A percentile compares a stretch with the other conserved stretches of the same genome.
phyloP scores from a whole-genome alignment of 495 filamentous ascomycete genomes.

The Cercophora samala region DNA sequence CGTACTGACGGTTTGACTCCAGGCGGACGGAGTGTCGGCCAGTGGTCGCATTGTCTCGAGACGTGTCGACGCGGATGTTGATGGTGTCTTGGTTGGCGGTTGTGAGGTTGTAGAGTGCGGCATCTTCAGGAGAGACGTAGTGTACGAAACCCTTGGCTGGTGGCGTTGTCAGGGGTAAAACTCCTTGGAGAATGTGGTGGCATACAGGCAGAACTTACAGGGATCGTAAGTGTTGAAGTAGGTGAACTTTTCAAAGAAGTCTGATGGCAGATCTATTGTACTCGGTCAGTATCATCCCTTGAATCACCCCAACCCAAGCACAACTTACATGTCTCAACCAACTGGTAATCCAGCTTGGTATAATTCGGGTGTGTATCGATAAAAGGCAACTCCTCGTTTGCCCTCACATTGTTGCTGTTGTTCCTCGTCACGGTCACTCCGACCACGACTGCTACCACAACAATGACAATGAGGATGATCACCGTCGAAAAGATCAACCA shows the following conservation, averaged over 20 bases:
- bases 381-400: neutral
- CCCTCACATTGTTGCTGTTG: conserved; percentile 27
- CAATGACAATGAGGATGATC: conserved; percentile 37
- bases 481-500: conserved; percentile 30
- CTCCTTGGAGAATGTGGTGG: too few relatives aligned
- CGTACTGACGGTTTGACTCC: conserved; percentile 51
- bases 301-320: neutral
- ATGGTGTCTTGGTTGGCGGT: conserved; percentile 37
- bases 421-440: conserved; percentile 48
- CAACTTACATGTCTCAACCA: conserved; percentile 39
- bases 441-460: conserved; percentile 48
- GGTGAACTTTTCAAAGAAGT: conserved; percentile 58
- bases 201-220: neutral
- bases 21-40: conserved; percentile 58
- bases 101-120: conserved; percentile 35
- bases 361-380: conserved; percentile 38
- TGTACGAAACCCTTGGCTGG: conserved; percentile 44
- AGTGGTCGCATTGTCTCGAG: conserved; percentile 32
- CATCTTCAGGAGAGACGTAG: conserved; percentile 35
- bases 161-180: too few relatives aligned
- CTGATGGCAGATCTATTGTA: conserved; percentile 37
- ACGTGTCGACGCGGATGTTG: conserved; percentile 46
- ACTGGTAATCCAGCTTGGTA: conserved; percentile 34
- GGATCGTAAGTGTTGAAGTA: conserved; percentile 34
- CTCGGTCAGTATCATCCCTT: neutral